Conservation (phyloP, 345 rosid species). For the Eucalyptus erythrocorys region DNA sequence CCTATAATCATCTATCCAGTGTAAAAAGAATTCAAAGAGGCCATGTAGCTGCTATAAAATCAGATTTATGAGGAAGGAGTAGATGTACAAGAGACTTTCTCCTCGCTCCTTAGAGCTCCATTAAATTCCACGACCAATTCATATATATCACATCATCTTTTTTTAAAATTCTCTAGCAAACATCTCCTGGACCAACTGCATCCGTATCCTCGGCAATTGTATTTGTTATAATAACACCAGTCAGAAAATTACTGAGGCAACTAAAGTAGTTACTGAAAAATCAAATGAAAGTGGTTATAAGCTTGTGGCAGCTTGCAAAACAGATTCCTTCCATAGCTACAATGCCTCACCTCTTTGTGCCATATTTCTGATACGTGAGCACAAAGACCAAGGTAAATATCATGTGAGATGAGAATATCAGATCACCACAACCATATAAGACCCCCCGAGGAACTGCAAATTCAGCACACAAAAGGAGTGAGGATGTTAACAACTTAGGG, state of each 20-base stretch:
- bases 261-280: neutral
- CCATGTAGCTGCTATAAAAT: neutral
- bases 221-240: neutral
- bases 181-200: neutral
- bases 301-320: neutral
- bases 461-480: neutral
- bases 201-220: neutral
- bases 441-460: slow-evolving; percentile 89
- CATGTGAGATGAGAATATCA: slow-evolving; percentile 98
- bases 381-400: slow-evolving; percentile 93
- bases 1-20: neutral
- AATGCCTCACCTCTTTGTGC: slow-evolving; percentile 61
- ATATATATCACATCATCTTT: neutral
- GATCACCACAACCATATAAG: slow-evolving; percentile 91
- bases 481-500: neutral
- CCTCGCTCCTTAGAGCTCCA: neutral
- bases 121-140: neutral
- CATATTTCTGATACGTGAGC: slow-evolving; percentile 90
- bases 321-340: neutral
- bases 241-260: neutral
- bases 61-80: neutral
- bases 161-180: neutral
- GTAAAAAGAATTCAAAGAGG: neutral
- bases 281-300: neutral
- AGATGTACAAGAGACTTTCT: neutral